Conservation (phyloP, 2,329 filamentous ascomycete genomes). For the Metarhizium guizhouense region DNA sequence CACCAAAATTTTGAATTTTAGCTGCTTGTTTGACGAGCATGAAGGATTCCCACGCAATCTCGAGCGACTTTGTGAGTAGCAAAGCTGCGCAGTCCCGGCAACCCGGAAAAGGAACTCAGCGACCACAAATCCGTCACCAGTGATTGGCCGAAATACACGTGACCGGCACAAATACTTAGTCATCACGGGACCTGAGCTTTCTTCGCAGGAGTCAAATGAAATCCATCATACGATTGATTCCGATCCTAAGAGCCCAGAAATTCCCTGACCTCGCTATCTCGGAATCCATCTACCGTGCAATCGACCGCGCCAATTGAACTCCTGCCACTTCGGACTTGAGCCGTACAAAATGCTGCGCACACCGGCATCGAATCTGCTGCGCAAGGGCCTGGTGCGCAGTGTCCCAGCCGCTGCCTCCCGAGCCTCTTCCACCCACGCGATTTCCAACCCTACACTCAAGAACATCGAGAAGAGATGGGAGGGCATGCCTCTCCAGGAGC, state of each 20-base stretch:
- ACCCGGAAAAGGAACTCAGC: not conserved
- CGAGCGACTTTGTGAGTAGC: too few species aligned
- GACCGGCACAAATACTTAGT: constrained; percentile 8
- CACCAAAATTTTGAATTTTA: too few species aligned
- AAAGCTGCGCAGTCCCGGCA: not conserved
- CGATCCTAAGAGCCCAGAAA: constrained; percentile 13
- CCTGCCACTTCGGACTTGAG: constrained; percentile 10
- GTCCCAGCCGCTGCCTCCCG: constrained; percentile 36
- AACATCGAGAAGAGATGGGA: constrained; percentile 99
- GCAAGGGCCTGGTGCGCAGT: constrained; percentile 37
- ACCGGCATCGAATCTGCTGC: constrained; percentile 42
- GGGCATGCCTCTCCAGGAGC: constrained; percentile 93
- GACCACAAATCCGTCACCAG: not conserved
- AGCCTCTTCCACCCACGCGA: constrained; percentile 71
- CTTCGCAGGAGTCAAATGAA: constrained; percentile 6
- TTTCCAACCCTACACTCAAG: constrained; percentile 94
- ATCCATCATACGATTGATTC: constrained; percentile 22
- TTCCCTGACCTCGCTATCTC: constrained; percentile 13
- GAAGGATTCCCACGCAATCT: too few species aligned
- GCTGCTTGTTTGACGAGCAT: too few species aligned
- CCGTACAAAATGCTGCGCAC: constrained; percentile 43
- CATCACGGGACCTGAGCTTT: constrained; percentile 16
- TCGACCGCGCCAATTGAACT: constrained; percentile 26
- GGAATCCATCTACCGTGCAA: constrained; percentile 8
- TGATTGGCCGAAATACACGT: constrained; percentile 1